These are phyloP conservation scores for Cinnamomum micranthum DNA, from an alignment of 164 flowering plant genomes.

Conservation along the genomic window DNA sequence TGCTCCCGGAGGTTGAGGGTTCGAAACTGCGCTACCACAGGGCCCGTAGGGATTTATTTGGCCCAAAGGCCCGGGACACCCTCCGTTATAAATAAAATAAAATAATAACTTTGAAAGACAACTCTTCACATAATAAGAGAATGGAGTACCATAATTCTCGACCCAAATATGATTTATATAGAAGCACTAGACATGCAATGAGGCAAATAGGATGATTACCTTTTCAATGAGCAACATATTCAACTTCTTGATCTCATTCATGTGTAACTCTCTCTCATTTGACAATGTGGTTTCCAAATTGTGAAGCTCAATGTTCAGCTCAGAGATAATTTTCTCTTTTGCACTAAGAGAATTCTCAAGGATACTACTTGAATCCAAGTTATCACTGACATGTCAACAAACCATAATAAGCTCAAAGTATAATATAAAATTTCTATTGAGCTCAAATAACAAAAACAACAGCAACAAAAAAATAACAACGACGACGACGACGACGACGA, in stretches of 20 bases:
- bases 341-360: slow-evolving; percentile 89
- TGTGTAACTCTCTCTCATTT: slow-evolving; percentile 76
- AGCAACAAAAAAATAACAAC: background rate
- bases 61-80: too few relatives aligned
- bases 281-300: slow-evolving; percentile 76
- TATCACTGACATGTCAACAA: slow-evolving; percentile 55
- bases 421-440: too few relatives aligned
- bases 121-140: background rate
- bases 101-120: background rate
- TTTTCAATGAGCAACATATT: slow-evolving; percentile 71
- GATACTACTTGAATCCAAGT: slow-evolving; percentile 52
- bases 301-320: slow-evolving; percentile 86
- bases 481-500: background rate
- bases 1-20: too few relatives aligned
- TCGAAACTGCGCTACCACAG: too few relatives aligned
- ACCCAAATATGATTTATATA: background rate
- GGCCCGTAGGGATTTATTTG: too few relatives aligned
- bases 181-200: background rate
- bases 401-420: slow-evolving; percentile 9
- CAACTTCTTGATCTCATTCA: slow-evolving; percentile 79
- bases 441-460: background rate
- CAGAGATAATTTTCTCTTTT: slow-evolving; percentile 96
- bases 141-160: background rate
- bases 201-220: slow-evolving; percentile 36
- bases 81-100: too few relatives aligned